These are phyloP conservation scores for Botrytis aclada DNA, from an alignment of 2,329 filamentous ascomycete species.

Conservation along the genomic window DNA sequence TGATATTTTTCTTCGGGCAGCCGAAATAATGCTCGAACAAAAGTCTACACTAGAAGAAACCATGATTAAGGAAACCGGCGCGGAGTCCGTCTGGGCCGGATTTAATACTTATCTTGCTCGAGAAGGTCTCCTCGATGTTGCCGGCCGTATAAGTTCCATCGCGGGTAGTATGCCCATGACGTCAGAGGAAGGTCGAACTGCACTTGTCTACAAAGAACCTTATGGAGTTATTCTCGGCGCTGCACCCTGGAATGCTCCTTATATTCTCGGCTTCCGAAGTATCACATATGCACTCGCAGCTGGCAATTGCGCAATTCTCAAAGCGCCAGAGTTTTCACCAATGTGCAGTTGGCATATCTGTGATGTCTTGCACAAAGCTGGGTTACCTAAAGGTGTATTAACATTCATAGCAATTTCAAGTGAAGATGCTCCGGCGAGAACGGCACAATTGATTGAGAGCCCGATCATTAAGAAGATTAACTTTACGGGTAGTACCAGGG, in stretches of 20 bases:
- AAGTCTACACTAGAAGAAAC: conserved; percentile 54
- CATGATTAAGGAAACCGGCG: conserved; percentile 53
- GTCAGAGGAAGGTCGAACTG: conserved; percentile 49
- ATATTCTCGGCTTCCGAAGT: conserved; percentile 52
- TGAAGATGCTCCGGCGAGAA: conserved; percentile 64
- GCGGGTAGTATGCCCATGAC: conserved; percentile 40
- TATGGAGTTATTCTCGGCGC: conserved; percentile 77
- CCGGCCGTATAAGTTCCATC: conserved; percentile 41
- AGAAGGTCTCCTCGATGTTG: conserved; percentile 44
- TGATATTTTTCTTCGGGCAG: conserved; percentile 67
- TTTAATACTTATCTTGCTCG: conserved; percentile 43
- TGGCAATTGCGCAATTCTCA: conserved; percentile 74
- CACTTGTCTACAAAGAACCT: conserved; percentile 70
- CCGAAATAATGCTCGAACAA: conserved; percentile 56
- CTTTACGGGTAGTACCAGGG: conserved; percentile 75
- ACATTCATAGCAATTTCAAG: conserved; percentile 68
- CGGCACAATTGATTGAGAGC: conserved; percentile 64
- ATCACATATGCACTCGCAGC: conserved; percentile 67
- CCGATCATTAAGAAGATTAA: conserved; percentile 74
- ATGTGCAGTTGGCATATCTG: conserved; percentile 61
- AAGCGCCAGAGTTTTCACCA: conserved; percentile 67
- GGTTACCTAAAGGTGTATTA: conserved; percentile 70
- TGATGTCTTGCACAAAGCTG: conserved; percentile 66
- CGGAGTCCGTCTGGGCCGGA: conserved; percentile 37
- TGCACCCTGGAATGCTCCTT: conserved; percentile 70